Conservation (phyloP, 2,329 filamentous ascomycete species). For the Nigrograna mackinnonii region DNA sequence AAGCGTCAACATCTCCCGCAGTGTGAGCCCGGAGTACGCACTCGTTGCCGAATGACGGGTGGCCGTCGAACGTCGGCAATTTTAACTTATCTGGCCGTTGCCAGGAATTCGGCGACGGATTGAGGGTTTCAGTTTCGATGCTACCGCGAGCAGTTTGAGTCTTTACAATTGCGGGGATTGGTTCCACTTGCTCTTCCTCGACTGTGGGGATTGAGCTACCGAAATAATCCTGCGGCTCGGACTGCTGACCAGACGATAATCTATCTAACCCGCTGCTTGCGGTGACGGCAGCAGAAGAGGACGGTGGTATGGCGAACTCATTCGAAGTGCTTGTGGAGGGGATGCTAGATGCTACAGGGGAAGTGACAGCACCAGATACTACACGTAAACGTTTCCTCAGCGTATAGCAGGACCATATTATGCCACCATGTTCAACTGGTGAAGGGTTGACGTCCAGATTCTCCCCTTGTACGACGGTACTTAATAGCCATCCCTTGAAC, state of each 20-base stretch:
- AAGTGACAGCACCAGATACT: constrained; percentile 56
- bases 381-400: constrained; percentile 70
- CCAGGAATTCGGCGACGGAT: constrained; percentile 3
- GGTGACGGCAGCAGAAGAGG: constrained; percentile 18
- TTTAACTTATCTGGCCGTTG: constrained; percentile 16
- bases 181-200: constrained; percentile 12
- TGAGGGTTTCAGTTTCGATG: constrained; percentile 5
- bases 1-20: constrained; percentile 45
- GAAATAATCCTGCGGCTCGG: constrained; percentile 48
- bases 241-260: constrained; percentile 11
- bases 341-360: constrained; percentile 14
- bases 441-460: constrained; percentile 55
- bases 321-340: constrained; percentile 40
- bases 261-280: constrained; percentile 14
- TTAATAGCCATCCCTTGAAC: constrained; percentile 73
- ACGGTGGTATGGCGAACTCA: constrained; percentile 27
- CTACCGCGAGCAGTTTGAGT: constrained; percentile 8
- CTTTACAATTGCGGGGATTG: constrained; percentile 9
- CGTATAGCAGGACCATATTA: constrained; percentile 72
- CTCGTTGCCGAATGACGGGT: constrained; percentile 41
- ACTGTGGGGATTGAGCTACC: constrained; percentile 28
- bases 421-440: constrained; percentile 62
- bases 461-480: constrained; percentile 56
- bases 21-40: constrained; percentile 44
- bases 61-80: constrained; percentile 23